Conservation (phyloP, 441 rosid species). For the Manihot esculenta region DNA sequence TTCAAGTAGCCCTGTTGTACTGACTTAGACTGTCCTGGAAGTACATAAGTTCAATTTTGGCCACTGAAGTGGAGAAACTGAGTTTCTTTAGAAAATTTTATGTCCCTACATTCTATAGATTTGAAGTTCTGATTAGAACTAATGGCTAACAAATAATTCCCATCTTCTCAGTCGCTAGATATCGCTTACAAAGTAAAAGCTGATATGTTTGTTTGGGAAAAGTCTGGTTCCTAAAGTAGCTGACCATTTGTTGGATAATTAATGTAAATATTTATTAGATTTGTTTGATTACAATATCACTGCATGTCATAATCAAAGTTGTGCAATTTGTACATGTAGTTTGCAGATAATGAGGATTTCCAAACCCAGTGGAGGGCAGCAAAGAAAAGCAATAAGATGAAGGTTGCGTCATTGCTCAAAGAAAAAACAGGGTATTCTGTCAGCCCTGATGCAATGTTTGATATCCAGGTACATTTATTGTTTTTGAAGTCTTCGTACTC, state of each 20-base stretch:
- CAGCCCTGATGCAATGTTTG: conserved; percentile 94
- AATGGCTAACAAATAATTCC: not conserved
- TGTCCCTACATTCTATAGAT: not conserved
- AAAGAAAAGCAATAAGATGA: conserved; percentile 80
- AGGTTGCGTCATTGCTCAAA: conserved; percentile 67
- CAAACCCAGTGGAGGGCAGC: conserved; percentile 78
- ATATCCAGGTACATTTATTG: conserved; percentile 65
- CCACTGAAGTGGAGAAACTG: not conserved
- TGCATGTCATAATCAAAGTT: conserved; percentile 16
- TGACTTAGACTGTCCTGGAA: not conserved
- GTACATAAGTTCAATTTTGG: not conserved
- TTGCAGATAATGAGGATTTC: conserved; percentile 79
- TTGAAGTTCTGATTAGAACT: not conserved
- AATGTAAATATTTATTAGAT: not conserved
- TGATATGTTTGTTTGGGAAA: not conserved
- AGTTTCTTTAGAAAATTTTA: not conserved
- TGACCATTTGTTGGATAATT: not conserved
- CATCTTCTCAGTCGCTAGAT: not conserved
- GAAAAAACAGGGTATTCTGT: conserved; percentile 85
- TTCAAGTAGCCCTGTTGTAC: not conserved
- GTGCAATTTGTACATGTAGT: conserved; percentile 42
- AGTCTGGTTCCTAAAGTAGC: not conserved
- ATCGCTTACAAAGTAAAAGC: not conserved
- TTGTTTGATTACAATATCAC: not conserved
- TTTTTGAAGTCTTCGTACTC: conserved; percentile 7